phyloP scores from a whole-genome alignment of 371 early-diverging fungal genomes.

The Saksenaea vasiformis region DNA sequence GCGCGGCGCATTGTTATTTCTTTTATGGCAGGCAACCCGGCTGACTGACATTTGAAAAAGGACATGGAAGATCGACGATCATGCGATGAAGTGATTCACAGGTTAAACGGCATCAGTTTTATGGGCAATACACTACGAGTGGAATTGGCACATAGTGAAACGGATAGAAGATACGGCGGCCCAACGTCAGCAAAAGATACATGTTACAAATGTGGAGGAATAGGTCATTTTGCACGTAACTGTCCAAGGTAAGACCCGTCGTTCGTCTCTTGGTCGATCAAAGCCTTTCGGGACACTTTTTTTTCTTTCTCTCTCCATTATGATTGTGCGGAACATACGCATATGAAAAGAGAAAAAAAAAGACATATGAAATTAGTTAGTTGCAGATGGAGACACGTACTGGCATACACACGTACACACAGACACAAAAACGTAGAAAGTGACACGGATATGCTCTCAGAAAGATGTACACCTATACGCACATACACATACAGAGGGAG shows the following conservation, averaged over 20 bases:
- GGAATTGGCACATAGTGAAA: slow-evolving; percentile 8
- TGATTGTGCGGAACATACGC: neutral
- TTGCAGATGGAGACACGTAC: neutral
- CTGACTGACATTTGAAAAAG: slow-evolving; percentile 8
- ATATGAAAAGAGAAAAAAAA: neutral
- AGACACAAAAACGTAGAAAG: neutral
- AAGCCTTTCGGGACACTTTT: neutral
- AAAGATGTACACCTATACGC: neutral
- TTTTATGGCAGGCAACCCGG: neutral
- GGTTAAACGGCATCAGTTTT: slow-evolving; percentile 4
- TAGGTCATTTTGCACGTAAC: slow-evolving; percentile 9
- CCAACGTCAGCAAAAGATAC: slow-evolving; percentile 3
- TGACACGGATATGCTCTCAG: too few species aligned
- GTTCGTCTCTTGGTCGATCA: slow-evolving; percentile 4
- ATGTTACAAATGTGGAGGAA: slow-evolving; percentile 9
- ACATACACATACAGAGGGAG: neutral
- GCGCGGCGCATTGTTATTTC: neutral
- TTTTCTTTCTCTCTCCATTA: neutral
- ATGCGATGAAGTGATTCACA: slow-evolving; percentile 10
- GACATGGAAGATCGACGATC: slow-evolving; percentile 13
- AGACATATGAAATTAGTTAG: too few species aligned
- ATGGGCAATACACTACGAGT: slow-evolving; percentile 9
- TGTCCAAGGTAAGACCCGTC: slow-evolving; percentile 11
- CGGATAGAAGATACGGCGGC: slow-evolving; percentile 7
- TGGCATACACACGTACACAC: neutral